Evolutionary conservation across 179 eudicot species (phyloP), one percentile per base, ranked within the genome.

Genomic region (Spergularia azorica): DNA sequence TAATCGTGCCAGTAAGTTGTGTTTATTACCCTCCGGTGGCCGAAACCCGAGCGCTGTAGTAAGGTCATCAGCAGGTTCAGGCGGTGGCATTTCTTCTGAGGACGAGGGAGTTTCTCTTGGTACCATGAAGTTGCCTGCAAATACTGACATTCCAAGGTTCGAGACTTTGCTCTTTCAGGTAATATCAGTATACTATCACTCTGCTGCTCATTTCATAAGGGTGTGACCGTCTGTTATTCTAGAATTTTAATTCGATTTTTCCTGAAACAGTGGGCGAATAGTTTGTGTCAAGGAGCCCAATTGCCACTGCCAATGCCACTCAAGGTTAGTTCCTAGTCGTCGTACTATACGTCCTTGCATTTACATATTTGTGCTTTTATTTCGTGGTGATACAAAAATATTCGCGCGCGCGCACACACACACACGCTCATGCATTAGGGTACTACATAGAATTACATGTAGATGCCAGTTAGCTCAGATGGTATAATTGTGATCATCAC

Each of bases 111-210:
- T 94, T 14, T 94, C 97, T 54, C 84, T 94, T 71, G 98, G 98
- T 21, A 94, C 98, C 55, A 89, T 94, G 98, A 92, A 86, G 58
- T 81, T 94, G 80, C 96, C 98, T 3, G 2, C 55, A 6, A 76
- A 94, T 55, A 94, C 87, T 77, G 94, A 94, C 77, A 75, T 94
- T 62, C 85, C 87, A 3, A 86, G 94, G 78, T 94, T 94, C 75
- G 98, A 94, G 75, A 86, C 84, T 72, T 79, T 94, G 79, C 94
- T 94, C 32, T 94, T 94, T 84, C 98, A 94, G 97, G 98, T 92
- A 83, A 8, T 39, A 17, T 38, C 36, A 20, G 16, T 7, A n/a
- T 50, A 0, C 10, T 21, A 0, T 2, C 4, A 20, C n/a, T 64
- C 18, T 5, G 11, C 10, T 63, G 1, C 6, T 32, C 39, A 3